Conservation (phyloP, 176 grass and related monocot species). For the Dactylis glomerata region DNA sequence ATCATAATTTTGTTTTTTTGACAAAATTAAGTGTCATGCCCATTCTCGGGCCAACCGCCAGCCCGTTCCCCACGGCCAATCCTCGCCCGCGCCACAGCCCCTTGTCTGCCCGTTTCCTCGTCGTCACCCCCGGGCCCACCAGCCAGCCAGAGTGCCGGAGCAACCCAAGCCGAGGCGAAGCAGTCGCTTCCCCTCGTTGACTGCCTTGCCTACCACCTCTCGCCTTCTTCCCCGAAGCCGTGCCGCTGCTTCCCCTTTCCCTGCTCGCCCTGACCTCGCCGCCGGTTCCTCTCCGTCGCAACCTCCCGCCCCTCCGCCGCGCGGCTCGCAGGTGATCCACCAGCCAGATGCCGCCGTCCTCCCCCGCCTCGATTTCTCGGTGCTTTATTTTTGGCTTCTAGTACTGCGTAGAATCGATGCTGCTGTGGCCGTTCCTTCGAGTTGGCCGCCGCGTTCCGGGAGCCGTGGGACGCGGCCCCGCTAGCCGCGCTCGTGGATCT, state of each 20-base stretch:
- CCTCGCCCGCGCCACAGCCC: no score
- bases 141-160: background rate
- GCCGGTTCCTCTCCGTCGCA: background rate
- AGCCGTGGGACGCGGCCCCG: background rate
- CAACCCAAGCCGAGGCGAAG: background rate
- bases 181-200: constrained; percentile 27
- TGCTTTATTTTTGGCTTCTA: background rate
- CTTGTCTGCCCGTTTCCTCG: background rate
- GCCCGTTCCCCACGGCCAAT: no score
- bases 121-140: background rate
- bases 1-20: no score
- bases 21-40: no score
- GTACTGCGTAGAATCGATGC: background rate
- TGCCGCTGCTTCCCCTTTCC: background rate
- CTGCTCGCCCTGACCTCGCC: background rate
- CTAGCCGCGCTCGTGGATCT: background rate
- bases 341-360: background rate
- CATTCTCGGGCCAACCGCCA: no score
- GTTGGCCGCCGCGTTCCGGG: background rate
- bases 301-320: background rate
- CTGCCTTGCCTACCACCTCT: background rate
- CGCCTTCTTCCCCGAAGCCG: background rate
- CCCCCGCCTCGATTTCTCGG: background rate
- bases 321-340: constrained; percentile 7
- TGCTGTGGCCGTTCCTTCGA: background rate